Base-by-base conservation (phyloP, 495 filamentous ascomycete species). In the Talaromyces thailandensis region DNA sequence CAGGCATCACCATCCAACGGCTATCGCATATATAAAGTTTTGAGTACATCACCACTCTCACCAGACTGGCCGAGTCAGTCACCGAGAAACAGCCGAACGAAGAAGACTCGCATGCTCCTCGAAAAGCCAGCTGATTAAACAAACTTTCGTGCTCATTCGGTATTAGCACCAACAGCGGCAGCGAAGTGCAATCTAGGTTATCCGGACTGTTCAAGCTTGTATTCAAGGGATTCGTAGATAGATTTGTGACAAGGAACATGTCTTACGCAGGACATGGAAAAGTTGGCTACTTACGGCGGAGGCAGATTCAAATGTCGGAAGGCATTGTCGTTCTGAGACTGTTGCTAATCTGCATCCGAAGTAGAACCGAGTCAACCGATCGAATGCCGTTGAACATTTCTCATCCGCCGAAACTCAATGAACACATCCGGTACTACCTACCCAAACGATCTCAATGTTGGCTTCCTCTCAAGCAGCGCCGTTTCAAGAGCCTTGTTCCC, bases 221-320 rank as follows among this genome's bases (percentile, higher is more conserved):
- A 9, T 14, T 21, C 6, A 8, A 48, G 43, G 11, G 4, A 3
- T 43, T 43, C 6, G 37, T n/a, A n/a, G 12, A 9, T 43, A 43
- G 16, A 45, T 18, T 7, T 45, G n/a, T 18, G n/a, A 18, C n/a
- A 1, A 18, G 18, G 43, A 48, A 48, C 43, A 48, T 3, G 43
- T 21, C n/a, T 48, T 18, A 21, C 21, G 43, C 43, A 18, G 43
- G 43, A 48, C 43, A 23, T 48, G 43, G 37, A 43, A 9, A 31
- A 31, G 31, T 35, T 35, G 31, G n/a, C n/a, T 35, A 35, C 31
- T 35, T 35, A 35, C 31, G 31, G n/a, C 35, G 11, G 4, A 37
- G 8, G 12, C 2, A 48, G 11, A 48, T 48, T 48, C 43, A 21
- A n/a, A 21, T 21, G 64, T 81, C 68, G 73, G 43, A 48, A 14